Conservation (phyloP, 2,329 filamentous ascomycete genomes). For the Penicillium sp. region DNA sequence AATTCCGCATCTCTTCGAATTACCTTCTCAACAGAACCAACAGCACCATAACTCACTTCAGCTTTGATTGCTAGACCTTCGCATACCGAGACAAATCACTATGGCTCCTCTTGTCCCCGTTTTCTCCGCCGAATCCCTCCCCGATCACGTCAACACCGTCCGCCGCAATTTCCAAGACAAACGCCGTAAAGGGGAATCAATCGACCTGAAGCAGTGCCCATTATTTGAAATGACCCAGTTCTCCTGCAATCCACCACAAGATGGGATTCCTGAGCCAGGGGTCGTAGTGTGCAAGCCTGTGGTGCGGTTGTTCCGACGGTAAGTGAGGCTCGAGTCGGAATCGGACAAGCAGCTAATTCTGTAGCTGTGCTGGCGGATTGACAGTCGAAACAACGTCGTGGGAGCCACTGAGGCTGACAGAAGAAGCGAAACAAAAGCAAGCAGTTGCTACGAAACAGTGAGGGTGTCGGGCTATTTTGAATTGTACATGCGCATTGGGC, state of each 20-base stretch:
- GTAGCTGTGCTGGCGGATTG: constrained; percentile 50
- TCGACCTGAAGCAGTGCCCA: constrained; percentile 54
- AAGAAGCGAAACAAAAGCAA: constrained; percentile 33
- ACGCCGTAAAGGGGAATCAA: constrained; percentile 49
- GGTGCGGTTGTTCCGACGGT: constrained; percentile 58
- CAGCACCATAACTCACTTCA: neutral
- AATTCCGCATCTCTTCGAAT: constrained; percentile 1
- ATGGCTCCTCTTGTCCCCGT: constrained; percentile 57
- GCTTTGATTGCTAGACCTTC: neutral
- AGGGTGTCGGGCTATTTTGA: constrained; percentile 4
- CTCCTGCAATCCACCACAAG: constrained; percentile 53
- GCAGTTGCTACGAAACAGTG: constrained; percentile 26
- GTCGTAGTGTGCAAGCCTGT: constrained; percentile 55
- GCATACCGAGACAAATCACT: constrained; percentile 4
- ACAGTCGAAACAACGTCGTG: constrained; percentile 61
- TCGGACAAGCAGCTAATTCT: constrained; percentile 9
- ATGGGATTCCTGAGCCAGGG: constrained; percentile 40
- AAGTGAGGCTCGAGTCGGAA: constrained; percentile 25
- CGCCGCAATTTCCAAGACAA: constrained; percentile 47
- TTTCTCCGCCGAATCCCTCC: constrained; percentile 53
- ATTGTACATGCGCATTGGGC: constrained; percentile 13
- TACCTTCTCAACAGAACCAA: neutral
- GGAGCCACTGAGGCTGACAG: constrained; percentile 44
- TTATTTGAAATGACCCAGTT: constrained; percentile 61
- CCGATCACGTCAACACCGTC: constrained; percentile 48